phyloP scores from a whole-genome alignment of 805 yeast genomes.

The Metschnikowia lachancei region DNA sequence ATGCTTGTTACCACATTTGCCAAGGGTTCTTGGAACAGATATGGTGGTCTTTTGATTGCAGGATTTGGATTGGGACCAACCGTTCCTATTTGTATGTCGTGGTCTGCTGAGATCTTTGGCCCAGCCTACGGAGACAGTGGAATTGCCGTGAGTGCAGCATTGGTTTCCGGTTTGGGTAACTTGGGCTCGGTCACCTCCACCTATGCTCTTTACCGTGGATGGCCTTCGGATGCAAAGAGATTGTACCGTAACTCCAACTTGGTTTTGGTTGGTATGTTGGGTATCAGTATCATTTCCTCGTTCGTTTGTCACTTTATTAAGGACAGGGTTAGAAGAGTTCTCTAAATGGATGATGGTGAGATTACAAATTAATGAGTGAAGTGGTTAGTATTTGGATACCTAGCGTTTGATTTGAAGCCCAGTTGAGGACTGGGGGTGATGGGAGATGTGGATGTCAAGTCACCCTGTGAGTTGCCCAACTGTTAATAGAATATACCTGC shows the following conservation, averaged over 20 bases:
- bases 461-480: too few species aligned
- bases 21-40: conserved; percentile 66
- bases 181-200: conserved; percentile 83
- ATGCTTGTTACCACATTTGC: conserved; percentile 76
- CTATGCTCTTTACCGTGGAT: conserved; percentile 80
- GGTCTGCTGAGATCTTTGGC: conserved; percentile 73
- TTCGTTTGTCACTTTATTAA: conserved; percentile 33
- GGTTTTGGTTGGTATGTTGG: conserved; percentile 79
- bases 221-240: conserved; percentile 73
- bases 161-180: conserved; percentile 84
- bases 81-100: conserved; percentile 83
- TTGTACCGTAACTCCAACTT: conserved; percentile 69
- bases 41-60: conserved; percentile 75
- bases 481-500: too few species aligned
- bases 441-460: too few species aligned
- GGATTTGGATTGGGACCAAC: conserved; percentile 92
- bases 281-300: conserved; percentile 59
- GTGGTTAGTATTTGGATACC: neutral
- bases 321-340: conserved; percentile 26
- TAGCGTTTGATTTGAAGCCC: neutral
- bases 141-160: conserved; percentile 75
- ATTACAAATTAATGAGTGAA: neutral
- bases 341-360: neutral
- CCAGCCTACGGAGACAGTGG: conserved; percentile 79
- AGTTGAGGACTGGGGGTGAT: neutral